phyloP scores from a whole-genome alignment of 2,329 filamentous ascomycete genomes.

The Colletotrichum salicis region DNA sequence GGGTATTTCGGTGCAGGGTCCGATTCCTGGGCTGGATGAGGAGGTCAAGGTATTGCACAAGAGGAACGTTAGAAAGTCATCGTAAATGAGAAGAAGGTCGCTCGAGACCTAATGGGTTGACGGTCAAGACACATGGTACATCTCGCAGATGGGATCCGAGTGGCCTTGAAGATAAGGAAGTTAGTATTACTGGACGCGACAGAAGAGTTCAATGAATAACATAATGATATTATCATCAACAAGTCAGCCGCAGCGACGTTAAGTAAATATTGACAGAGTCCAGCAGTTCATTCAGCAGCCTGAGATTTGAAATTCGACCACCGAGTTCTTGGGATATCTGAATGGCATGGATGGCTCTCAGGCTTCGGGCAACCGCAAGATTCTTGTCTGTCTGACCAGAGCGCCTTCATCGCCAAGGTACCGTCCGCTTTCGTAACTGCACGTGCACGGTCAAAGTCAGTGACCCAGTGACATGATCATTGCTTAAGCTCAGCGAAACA shows the following conservation, averaged over 20 bases:
- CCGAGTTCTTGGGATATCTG: no score
- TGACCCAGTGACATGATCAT: no score
- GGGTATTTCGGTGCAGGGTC: slow-evolving; percentile 42
- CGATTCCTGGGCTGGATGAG: slow-evolving; percentile 42
- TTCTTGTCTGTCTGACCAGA: neutral
- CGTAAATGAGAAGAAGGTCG: neutral
- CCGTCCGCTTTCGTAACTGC: neutral
- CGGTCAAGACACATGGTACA: no score
- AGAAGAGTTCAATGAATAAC: neutral
- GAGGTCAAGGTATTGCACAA: slow-evolving; percentile 45
- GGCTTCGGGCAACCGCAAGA: neutral
- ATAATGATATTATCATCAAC: neutral
- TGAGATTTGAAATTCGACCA: no score
- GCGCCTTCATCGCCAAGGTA: neutral
- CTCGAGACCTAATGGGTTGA: no score
- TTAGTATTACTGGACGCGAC: no score
- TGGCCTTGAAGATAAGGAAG: neutral
- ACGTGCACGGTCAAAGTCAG: neutral
- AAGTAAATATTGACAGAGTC: no score
- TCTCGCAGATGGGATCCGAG: no score
- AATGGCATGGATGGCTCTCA: no score
- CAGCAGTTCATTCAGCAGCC: no score
- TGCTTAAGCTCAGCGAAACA: neutral
- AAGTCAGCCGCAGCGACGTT: no score
- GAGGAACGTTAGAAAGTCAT: neutral